Percentiles rank a stretch among this genome's conserved stretches.
Evolutionary conservation across 768 basidiomycete species (phyloP).

Genomic region (Boletales sp.): DNA sequence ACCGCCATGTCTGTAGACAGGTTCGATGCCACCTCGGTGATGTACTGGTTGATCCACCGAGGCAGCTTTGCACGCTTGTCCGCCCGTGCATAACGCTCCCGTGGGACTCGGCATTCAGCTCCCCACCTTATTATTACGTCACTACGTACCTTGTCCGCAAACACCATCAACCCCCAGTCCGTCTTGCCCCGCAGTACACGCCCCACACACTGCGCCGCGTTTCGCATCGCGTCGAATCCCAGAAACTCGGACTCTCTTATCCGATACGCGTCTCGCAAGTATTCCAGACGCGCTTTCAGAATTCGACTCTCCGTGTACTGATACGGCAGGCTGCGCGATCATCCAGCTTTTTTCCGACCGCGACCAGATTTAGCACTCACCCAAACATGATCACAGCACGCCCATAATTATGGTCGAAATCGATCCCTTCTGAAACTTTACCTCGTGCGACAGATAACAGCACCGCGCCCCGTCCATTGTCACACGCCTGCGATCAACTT

Average conservation of each 20-base stretch:
- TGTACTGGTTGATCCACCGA: constrained; percentile 98
- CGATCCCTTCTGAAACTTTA: constrained; percentile 99
- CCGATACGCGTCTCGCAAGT: constrained; percentile 95
- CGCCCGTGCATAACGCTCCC: constrained; percentile 83
- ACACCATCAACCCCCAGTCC: constrained; percentile 99
- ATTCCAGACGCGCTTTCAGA: constrained; percentile 93
- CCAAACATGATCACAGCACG: constrained; percentile 99
- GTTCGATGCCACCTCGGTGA: constrained; percentile 97
- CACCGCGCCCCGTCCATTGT: constrained; percentile 97
- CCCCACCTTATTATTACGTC: no score
- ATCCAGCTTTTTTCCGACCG: constrained; percentile 1
- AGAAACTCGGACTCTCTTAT: constrained; percentile 98
- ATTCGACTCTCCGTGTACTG: constrained; percentile 99
- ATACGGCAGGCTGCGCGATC: constrained; percentile 70
- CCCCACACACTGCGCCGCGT: constrained; percentile 98
- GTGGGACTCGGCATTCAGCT: not conserved
- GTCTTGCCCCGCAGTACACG: constrained; percentile 97
- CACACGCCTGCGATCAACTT: constrained; percentile 69
- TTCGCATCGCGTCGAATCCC: constrained; percentile 99
- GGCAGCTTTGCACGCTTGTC: constrained; percentile 96
- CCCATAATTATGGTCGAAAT: constrained; percentile 99
- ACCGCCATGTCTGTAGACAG: constrained; percentile 98
- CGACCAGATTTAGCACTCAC: constrained; percentile 38
- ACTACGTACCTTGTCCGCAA: constrained; percentile 85
- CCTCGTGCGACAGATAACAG: constrained; percentile 96